Percentiles rank a stretch among this genome's conserved stretches.
Evolutionary conservation across 2,329 filamentous ascomycete genomes (phyloP).

Genomic region (Fusarium xylarioides): DNA sequence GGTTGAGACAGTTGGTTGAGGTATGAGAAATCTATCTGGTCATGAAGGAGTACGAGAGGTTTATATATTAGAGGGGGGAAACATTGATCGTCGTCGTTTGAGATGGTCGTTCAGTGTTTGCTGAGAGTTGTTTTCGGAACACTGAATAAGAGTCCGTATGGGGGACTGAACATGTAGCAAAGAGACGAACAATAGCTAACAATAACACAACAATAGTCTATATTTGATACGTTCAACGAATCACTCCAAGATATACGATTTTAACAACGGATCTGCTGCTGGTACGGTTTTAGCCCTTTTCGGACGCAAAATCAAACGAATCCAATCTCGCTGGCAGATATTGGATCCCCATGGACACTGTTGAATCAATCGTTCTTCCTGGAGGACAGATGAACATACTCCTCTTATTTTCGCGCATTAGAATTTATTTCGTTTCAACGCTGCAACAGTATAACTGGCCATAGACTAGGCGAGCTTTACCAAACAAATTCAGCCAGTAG

Average conservation of each 20-base stretch:
- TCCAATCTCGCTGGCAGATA: not conserved
- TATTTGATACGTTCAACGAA: not conserved
- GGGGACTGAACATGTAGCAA: not conserved
- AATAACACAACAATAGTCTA: too few species aligned
- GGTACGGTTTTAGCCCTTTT: not conserved
- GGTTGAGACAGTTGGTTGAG: not conserved
- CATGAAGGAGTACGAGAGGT: not conserved
- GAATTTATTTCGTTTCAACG: not conserved
- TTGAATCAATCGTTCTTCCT: not conserved
- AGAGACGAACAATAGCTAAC: not conserved
- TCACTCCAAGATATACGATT: fast-evolving
- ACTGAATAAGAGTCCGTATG: not conserved
- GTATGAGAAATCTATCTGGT: not conserved
- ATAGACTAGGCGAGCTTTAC: not conserved
- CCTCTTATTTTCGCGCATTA: not conserved
- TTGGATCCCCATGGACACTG: not conserved
- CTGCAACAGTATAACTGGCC: not conserved
- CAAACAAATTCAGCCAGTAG: not conserved
- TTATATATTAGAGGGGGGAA: not conserved
- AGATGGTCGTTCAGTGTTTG: not conserved
- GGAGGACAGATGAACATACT: not conserved
- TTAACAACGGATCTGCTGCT: not conserved
- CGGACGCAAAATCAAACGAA: not conserved
- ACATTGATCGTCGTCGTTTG: too few species aligned
- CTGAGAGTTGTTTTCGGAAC: not conserved